These are phyloP conservation scores for Cyberlindnera maclurae DNA, from an alignment of 805 yeast species.

Conservation along the genomic window DNA sequence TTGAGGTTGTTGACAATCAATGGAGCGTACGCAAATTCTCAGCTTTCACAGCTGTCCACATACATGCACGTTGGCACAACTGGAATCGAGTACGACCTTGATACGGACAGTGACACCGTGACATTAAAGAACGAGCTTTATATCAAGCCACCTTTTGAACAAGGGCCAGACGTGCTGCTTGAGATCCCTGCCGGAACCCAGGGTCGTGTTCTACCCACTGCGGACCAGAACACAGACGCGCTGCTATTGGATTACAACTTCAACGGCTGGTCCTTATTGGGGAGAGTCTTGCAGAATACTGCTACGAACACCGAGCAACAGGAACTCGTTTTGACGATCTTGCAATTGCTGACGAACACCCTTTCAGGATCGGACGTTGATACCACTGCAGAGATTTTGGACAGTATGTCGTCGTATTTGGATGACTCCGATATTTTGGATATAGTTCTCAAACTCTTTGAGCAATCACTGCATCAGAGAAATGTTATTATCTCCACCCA, in stretches of 20 bases:
- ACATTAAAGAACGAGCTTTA: slow-evolving; percentile 40
- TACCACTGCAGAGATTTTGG: slow-evolving; percentile 33
- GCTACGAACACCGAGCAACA: slow-evolving; percentile 28
- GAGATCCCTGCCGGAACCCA: slow-evolving; percentile 50
- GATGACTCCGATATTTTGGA: slow-evolving; percentile 56
- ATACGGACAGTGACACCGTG: slow-evolving; percentile 45
- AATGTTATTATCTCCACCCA: slow-evolving; percentile 37
- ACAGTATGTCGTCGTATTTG: slow-evolving; percentile 33
- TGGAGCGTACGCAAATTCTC: slow-evolving; percentile 59
- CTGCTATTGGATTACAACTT: slow-evolving; percentile 67
- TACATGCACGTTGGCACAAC: slow-evolving; percentile 45
- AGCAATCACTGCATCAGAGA: slow-evolving; percentile 55
- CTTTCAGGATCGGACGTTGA: slow-evolving; percentile 33
- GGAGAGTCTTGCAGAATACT: slow-evolving; percentile 66
- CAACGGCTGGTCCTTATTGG: slow-evolving; percentile 85
- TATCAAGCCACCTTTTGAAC: slow-evolving; percentile 52
- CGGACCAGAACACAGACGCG: slow-evolving; percentile 28
- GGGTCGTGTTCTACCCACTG: slow-evolving; percentile 61
- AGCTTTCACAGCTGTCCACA: slow-evolving; percentile 50
- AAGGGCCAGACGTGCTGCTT: slow-evolving; percentile 35
- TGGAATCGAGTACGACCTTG: slow-evolving; percentile 34
- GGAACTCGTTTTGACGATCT: slow-evolving; percentile 38
- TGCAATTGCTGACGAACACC: slow-evolving; percentile 44
- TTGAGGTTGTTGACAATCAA: slow-evolving; percentile 55
- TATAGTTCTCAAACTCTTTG: slow-evolving; percentile 58